Percentiles rank a stretch among this genome's conserved stretches.
Evolutionary conservation across 192 early-diverging fungal genomes (phyloP).

Genomic region (Coemansia sp.): DNA sequence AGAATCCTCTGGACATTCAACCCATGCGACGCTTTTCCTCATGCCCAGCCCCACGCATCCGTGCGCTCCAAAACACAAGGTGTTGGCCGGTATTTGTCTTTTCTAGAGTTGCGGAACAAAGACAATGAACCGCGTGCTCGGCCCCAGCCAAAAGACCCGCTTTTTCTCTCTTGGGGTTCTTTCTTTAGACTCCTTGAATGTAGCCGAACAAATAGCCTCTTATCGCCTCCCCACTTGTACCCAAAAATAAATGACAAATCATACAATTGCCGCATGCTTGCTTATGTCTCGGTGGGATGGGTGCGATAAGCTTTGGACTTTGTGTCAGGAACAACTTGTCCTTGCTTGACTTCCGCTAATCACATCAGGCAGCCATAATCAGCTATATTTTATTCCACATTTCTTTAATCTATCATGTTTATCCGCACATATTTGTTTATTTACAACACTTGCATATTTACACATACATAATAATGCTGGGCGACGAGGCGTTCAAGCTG

Average conservation of each 20-base stretch:
- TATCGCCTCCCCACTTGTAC: neutral
- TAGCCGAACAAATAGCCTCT: neutral
- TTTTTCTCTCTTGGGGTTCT: too few relatives aligned
- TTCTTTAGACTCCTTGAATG: neutral
- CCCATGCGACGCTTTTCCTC: neutral
- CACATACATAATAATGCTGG: slow-evolving; percentile 56
- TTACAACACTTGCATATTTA: neutral
- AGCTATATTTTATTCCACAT: neutral
- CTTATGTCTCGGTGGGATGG: neutral
- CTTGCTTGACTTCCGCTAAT: too few relatives aligned
- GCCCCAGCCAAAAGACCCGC: too few relatives aligned
- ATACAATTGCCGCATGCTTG: too few relatives aligned
- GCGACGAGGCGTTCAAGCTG: slow-evolving; percentile 77
- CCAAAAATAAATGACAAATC: too few relatives aligned
- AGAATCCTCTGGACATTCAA: neutral
- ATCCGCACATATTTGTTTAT: neutral
- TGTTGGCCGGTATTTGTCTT: neutral
- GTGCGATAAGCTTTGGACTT: too few relatives aligned
- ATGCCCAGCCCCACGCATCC: neutral
- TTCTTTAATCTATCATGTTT: neutral
- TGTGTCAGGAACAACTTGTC: too few relatives aligned
- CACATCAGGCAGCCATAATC: too few relatives aligned
- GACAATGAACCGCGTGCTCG: too few relatives aligned
- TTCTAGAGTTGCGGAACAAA: neutral
- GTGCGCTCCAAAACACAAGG: neutral